A percentile compares a stretch with the other conserved stretches of the same genome.
phyloP scores from a whole-genome alignment of 257 asterid genomes.

The Plantago ovata region DNA sequence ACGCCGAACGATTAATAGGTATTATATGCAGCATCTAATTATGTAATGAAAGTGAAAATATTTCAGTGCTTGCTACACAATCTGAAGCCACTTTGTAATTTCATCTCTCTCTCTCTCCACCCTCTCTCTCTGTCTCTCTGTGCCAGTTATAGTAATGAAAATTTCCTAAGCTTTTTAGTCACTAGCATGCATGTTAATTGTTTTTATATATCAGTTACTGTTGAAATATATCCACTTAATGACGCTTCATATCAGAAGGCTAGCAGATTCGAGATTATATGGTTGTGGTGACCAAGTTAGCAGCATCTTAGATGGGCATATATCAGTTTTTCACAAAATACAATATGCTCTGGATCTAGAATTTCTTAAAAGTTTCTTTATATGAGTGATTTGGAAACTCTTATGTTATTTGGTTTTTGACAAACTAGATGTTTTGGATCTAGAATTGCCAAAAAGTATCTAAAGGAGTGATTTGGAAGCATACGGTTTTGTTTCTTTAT shows the following conservation, averaged over 20 bases:
- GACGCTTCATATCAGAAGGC: too few relatives aligned
- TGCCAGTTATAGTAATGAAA: not conserved
- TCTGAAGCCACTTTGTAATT: conserved; percentile 7
- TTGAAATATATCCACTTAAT: too few relatives aligned
- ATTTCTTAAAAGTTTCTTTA: conserved; percentile 2
- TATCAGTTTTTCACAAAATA: not conserved
- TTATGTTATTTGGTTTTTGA: not conserved
- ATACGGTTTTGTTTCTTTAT: not conserved
- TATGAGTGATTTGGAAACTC: not conserved
- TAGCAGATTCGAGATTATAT: too few relatives aligned
- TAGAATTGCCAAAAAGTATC: conserved; percentile 10
- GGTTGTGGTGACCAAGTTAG: too few relatives aligned
- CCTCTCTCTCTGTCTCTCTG: not conserved
- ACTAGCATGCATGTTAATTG: too few relatives aligned
- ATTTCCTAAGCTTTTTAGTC: too few relatives aligned
- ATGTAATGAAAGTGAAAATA: not conserved
- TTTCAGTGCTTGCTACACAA: not conserved
- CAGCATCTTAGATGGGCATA: too few relatives aligned
- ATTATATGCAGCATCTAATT: conserved; percentile 24
- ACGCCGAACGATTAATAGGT: conserved; percentile 88
- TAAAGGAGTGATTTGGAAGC: not conserved
- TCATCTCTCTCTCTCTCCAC: not conserved
- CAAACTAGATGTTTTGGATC: not conserved
- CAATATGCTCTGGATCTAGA: conserved; percentile 5
- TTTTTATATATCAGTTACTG: too few relatives aligned